Evolutionary conservation across 2,329 filamentous ascomycete species (phyloP).

Genomic region (Xylaria sp.): DNA sequence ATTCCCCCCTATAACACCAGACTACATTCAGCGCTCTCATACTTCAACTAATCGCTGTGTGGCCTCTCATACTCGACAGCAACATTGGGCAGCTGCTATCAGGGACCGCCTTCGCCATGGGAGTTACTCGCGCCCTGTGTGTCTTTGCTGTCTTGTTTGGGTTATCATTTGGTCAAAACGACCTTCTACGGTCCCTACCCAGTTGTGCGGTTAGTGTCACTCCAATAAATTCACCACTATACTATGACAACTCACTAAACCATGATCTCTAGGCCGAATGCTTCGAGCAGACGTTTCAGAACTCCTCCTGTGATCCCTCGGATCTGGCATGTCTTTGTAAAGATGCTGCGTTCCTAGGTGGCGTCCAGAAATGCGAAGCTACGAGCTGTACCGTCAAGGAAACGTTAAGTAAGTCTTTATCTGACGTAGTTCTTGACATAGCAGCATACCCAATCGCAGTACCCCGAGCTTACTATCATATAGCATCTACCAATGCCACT

Average conservation of each 20-base stretch:
- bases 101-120: background rate
- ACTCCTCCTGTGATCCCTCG: slow-evolving; percentile 1
- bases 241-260: background rate
- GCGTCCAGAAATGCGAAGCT: slow-evolving; percentile 10
- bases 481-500: slow-evolving; percentile 27
- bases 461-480: background rate
- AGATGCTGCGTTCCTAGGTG: slow-evolving; percentile 16
- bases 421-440: background rate
- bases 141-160: slow-evolving; percentile 11
- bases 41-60: background rate
- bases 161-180: slow-evolving; percentile 5
- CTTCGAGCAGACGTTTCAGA: background rate
- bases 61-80: background rate
- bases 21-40: background rate
- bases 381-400: slow-evolving; percentile 22
- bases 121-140: background rate
- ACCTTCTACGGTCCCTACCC: slow-evolving; percentile 4
- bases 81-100: background rate
- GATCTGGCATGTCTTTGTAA: slow-evolving; percentile 21
- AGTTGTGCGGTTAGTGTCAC: slow-evolving; percentile 10
- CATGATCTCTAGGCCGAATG: background rate
- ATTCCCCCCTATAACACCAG: background rate
- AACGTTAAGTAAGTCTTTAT: slow-evolving; percentile 17
- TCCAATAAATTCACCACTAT: background rate
- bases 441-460: background rate